A percentile compares a stretch with the other conserved stretches of the same genome.
phyloP scores from a whole-genome alignment of 1,284 basidiomycete genomes.

The Trichosporon sp. region DNA sequence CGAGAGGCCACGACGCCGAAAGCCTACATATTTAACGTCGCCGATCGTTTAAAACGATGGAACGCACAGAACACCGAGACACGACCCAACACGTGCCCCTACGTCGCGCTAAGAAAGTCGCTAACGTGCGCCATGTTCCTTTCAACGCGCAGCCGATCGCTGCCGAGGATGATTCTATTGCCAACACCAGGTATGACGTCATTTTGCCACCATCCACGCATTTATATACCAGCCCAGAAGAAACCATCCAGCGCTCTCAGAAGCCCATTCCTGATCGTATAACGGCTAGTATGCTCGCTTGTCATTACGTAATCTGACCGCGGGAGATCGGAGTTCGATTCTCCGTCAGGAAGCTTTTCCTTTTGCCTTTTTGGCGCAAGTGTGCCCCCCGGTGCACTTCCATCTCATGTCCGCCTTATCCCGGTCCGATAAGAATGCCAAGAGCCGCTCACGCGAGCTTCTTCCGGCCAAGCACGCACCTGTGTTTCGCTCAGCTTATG shows the following conservation, averaged over 20 bases:
- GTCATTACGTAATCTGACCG: not conserved
- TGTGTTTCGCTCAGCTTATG: too few relatives aligned
- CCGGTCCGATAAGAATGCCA: not conserved
- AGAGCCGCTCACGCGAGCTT: not conserved
- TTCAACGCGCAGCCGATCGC: too few relatives aligned
- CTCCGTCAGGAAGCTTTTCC: not conserved
- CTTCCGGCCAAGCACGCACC: not conserved
- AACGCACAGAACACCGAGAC: too few relatives aligned
- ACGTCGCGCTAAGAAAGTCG: too few relatives aligned
- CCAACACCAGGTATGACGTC: not conserved
- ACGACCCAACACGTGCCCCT: too few relatives aligned
- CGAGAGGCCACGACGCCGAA: too few relatives aligned
- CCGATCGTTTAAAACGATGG: too few relatives aligned
- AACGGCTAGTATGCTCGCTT: conserved; percentile 5
- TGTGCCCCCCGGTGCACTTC: too few relatives aligned
- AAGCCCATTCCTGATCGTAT: not conserved
- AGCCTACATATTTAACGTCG: too few relatives aligned
- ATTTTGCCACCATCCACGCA: not conserved
- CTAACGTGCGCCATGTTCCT: too few relatives aligned
- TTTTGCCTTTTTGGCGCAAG: not conserved
- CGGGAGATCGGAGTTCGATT: conserved; percentile 4
- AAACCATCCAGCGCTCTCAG: not conserved
- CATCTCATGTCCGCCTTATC: too few relatives aligned
- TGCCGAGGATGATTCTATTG: too few relatives aligned
- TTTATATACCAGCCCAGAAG: not conserved